Evolutionary conservation across 1,284 basidiomycete species (phyloP), one percentile per base, ranked within the genome.

Genomic region (Wallemia ichthyophaga): DNA sequence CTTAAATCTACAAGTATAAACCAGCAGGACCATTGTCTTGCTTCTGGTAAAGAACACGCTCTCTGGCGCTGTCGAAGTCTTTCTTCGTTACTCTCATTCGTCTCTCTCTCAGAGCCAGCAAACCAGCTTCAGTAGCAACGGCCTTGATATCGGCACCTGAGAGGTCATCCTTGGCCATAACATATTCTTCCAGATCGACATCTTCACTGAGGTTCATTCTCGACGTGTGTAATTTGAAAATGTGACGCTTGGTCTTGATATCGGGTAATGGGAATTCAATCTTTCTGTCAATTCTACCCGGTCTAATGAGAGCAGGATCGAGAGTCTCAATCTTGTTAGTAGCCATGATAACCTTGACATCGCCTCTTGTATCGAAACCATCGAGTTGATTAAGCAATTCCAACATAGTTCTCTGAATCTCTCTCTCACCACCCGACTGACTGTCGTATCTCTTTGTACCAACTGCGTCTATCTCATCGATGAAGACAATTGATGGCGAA

Each of bases 61-160:
- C 67, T 58, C 67, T 63, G 54, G 67, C 67, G 15, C 61, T 58
- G 54, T 64, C 64, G 61, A 68, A 63, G 58, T 68, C 67, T 62
- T 48, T 48, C 72, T 96, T 96, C 32, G 83, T 95, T 15, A 98
- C 92, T 63, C 87, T 76, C 92, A 98, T 98, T 60, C 94, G 76
- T 61, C 94, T 77, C 71, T 99, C 94, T 64, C 94, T 76, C 63
- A 98, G 73, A 2, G 94, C 94, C 58, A 96, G 74, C 59, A 99
- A 71, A 66, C 94, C 94, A 21, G 94, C 94, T 70, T 99, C 94
- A 2, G 94, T 89, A 69, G 86, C 92, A 19, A 91, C 85, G 1
- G 89, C 91, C 74, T 96, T 96, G 76, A 98, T 96, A 68, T 98
- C 94, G 2, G 92, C 92, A 60, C 92, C 92, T 11, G 85, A 91